Evolutionary conservation across 2,329 filamentous ascomycete species (phyloP).

Genomic region (Fonsecaea monophora): DNA sequence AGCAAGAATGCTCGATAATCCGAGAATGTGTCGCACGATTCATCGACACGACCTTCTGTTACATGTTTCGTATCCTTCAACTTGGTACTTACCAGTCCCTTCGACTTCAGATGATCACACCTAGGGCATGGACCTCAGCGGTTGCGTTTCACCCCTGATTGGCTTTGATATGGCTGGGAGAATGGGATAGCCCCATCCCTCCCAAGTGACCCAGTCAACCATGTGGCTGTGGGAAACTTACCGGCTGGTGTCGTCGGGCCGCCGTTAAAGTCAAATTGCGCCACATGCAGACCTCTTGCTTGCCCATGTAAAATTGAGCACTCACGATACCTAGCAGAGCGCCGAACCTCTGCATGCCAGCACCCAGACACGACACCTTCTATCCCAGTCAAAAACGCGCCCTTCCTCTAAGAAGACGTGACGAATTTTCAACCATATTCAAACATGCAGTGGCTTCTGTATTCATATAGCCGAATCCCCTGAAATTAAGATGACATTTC

Average conservation of each 20-base stretch:
- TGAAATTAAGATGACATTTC: not conserved
- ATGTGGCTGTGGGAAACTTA: slow-evolving; percentile 27
- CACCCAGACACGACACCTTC: slow-evolving; percentile 1
- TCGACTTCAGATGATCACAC: slow-evolving; percentile 6
- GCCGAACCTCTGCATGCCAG: not conserved
- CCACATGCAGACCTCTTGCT: not conserved
- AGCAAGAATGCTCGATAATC: slow-evolving; percentile 2
- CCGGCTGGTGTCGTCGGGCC: slow-evolving; percentile 5
- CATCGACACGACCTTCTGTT: not conserved
- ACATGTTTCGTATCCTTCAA: slow-evolving; percentile 21
- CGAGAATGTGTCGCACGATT: slow-evolving; percentile 10
- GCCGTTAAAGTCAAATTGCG: slow-evolving; percentile 19
- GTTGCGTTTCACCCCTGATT: slow-evolving; percentile 17
- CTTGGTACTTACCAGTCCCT: not conserved
- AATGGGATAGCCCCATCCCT: slow-evolving; percentile 9
- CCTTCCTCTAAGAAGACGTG: not conserved
- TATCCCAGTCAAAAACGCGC: not conserved
- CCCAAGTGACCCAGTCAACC: slow-evolving; percentile 22
- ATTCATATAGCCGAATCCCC: not conserved
- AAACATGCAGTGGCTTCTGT: not conserved
- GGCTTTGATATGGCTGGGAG: slow-evolving; percentile 11
- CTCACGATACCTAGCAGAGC: not conserved
- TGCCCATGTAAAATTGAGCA: not conserved
- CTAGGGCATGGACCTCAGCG: slow-evolving; percentile 6
- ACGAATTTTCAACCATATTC: not conserved